These are phyloP conservation scores for Elsinoe batatas DNA, from an alignment of 2,329 filamentous ascomycete species.

Conservation along the genomic window DNA sequence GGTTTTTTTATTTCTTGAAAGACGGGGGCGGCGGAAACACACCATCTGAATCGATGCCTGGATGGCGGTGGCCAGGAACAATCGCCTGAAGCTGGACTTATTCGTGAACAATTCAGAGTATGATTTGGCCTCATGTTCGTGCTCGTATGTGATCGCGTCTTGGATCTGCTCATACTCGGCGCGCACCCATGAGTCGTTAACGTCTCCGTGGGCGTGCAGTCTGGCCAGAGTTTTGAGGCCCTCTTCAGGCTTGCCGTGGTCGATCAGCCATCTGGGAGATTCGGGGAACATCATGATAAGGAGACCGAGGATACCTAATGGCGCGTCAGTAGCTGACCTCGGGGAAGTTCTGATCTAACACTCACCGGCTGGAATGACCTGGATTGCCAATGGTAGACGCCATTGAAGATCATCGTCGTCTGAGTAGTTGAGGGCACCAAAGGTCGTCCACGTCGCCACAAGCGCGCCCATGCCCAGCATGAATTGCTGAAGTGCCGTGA, in stretches of 20 bases:
- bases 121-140: constrained; percentile 59
- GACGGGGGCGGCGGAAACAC: too few relatives aligned
- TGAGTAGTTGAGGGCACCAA: constrained; percentile 47
- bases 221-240: constrained; percentile 58
- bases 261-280: constrained; percentile 58
- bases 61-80: constrained; percentile 59
- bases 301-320: constrained; percentile 43
- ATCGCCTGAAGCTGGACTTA: constrained; percentile 57
- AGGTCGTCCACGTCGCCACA: constrained; percentile 63
- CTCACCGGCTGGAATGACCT: constrained; percentile 52
- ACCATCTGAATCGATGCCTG: constrained; percentile 63
- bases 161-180: constrained; percentile 65
- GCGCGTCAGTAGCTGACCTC: background rate
- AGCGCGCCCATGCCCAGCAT: constrained; percentile 71
- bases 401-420: constrained; percentile 44
- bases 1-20: too few relatives aligned
- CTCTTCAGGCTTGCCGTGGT: constrained; percentile 54
- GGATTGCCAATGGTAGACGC: constrained; percentile 58
- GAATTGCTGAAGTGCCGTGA: constrained; percentile 70
- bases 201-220: constrained; percentile 60
- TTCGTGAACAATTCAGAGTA: constrained; percentile 60
- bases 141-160: constrained; percentile 54
- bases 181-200: constrained; percentile 57
- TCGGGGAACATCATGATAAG: constrained; percentile 68
- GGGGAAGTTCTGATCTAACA: background rate